Evolutionary conservation across 164 flowering plant genomes (phyloP).

Genomic region (Dillenia suffruticosa): DNA sequence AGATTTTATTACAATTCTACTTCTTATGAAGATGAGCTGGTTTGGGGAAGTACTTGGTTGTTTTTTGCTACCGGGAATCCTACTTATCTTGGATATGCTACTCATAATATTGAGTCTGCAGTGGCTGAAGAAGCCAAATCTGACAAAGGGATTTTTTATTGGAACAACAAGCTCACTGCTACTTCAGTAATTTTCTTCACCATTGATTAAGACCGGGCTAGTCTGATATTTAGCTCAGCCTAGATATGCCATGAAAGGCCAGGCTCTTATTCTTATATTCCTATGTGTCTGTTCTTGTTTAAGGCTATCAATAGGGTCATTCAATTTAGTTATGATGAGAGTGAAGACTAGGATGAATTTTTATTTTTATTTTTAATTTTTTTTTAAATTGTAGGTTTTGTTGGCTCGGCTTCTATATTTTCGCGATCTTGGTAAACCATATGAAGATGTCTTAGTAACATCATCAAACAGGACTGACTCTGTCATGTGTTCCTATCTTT

Average conservation of each 20-base stretch:
- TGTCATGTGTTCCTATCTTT: constrained; percentile 58
- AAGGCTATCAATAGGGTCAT: not conserved
- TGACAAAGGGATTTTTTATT: constrained; percentile 41
- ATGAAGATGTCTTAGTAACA: constrained; percentile 30
- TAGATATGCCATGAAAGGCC: no score
- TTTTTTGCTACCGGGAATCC: constrained; percentile 58
- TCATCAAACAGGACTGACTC: constrained; percentile 26
- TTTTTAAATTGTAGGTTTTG: constrained; percentile 35
- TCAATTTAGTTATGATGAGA: not conserved
- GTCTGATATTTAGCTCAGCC: no score
- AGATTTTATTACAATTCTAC: constrained; percentile 50
- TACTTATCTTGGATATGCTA: constrained; percentile 38
- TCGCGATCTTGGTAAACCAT: constrained; percentile 48
- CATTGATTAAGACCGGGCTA: no score
- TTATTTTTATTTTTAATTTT: not conserved
- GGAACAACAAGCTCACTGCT: constrained; percentile 64
- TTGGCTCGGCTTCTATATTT: constrained; percentile 43
- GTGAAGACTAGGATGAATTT: not conserved
- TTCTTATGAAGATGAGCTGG: constrained; percentile 46
- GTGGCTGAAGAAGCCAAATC: constrained; percentile 11
- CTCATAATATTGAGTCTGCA: constrained; percentile 23
- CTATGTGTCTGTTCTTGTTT: not conserved
- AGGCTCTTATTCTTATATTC: no score
- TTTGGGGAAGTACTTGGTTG: constrained; percentile 68
- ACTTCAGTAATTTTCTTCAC: constrained; percentile 25